Base-by-base conservation (phyloP, 2,329 filamentous ascomycete genomes). In the Fusarium chlamydosporum region DNA sequence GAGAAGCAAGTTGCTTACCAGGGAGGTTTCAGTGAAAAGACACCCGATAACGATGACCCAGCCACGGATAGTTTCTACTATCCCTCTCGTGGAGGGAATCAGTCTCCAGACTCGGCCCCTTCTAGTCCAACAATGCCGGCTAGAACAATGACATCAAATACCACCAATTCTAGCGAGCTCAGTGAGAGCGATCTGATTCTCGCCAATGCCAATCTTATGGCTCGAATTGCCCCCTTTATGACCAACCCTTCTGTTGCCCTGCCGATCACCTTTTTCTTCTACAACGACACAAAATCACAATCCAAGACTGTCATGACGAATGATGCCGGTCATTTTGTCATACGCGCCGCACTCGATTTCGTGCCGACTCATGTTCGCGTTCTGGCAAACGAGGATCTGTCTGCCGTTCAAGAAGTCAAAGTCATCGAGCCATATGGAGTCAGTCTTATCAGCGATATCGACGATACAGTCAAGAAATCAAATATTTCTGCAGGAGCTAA, bases 391-490 rank as follows among this genome's bases (percentile, higher is more conserved):
- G 94, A 97, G 75, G 87, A 90, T 60, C 83, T 99, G 5, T 97
- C 94, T 16, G 90, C 90, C 0, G 93, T 91, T 3, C 91, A 96
- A 67, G 86, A 92, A 56, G 86, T 99, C 43, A 85, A 88, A 40
- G 83, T 98, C 51, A 94, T 91, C 6, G 91, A 95, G 61, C 88
- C 92, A 0, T 84, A 83, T 23, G 96, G 96, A 40, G 87, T 99
- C 66, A 98, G 94, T 78, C 76, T 99, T 61, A 98, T 99, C 77
- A 98, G 93, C 77, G 96, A 99, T 77, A 96, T 99, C 67, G 96
- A 99, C 75, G 96, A 99, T 79, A 99, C 96, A 0, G 91, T 99
- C 76, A 99, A 99, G 78, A 91, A 94, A 74, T 97, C 96, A 20
- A 96, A 94, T 58, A 97, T 99, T 69, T 87, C 89, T 3, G 88